These are phyloP conservation scores for Sarocladium kiliense DNA, from an alignment of 2,329 filamentous ascomycete species.

Conservation along the genomic window DNA sequence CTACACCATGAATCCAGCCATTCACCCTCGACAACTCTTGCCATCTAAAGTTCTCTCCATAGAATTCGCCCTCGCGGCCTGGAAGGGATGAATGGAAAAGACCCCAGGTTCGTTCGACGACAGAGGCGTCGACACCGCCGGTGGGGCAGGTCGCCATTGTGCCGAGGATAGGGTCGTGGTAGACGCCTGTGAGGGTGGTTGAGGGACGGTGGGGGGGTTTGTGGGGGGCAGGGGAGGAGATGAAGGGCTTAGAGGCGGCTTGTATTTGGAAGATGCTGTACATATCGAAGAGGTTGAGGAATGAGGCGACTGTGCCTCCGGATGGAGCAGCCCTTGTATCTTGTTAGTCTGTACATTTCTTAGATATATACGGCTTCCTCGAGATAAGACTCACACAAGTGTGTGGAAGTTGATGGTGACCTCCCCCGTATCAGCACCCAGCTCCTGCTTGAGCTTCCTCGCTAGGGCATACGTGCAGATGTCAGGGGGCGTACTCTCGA, in stretches of 20 bases:
- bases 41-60: slow-evolving; percentile 59
- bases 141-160: slow-evolving; percentile 49
- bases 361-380: not conserved
- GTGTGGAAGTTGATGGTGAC: slow-evolving; percentile 46
- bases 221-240: slow-evolving; percentile 51
- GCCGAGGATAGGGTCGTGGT: slow-evolving; percentile 46
- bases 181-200: slow-evolving; percentile 40
- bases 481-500: slow-evolving; percentile 60
- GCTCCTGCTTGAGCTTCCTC: slow-evolving; percentile 41
- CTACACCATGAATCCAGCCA: slow-evolving; percentile 44
- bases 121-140: slow-evolving; percentile 43
- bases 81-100: slow-evolving; percentile 41
- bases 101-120: slow-evolving; percentile 60
- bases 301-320: slow-evolving; percentile 64
- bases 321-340: slow-evolving; percentile 37
- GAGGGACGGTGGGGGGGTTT: slow-evolving; percentile 18
- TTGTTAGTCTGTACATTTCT: not conserved
- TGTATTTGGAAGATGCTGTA: slow-evolving; percentile 44
- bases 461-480: slow-evolving; percentile 51
- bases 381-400: slow-evolving; percentile 26
- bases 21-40: slow-evolving; percentile 46
- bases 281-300: slow-evolving; percentile 53
- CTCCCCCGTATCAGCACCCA: slow-evolving; percentile 45
- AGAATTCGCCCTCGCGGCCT: slow-evolving; percentile 39
- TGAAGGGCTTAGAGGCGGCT: slow-evolving; percentile 44